Base-by-base conservation (phyloP, 257 asterid species). In the Solanum verrucosum region DNA sequence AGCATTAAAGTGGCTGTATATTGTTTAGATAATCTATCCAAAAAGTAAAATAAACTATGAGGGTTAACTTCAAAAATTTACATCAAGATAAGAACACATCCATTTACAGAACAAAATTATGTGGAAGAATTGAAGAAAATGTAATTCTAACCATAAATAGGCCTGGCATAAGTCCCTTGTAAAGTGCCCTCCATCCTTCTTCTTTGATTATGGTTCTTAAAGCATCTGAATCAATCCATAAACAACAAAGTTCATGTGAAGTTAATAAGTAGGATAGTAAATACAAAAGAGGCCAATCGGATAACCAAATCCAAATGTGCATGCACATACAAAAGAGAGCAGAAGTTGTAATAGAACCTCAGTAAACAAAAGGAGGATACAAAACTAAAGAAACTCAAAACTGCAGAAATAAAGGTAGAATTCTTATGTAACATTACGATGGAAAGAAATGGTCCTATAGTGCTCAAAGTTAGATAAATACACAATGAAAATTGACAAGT, bases 131-230 rank as follows among this genome's bases (percentile, higher is more conserved):
- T 59, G 52, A 82, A 89, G 86, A 90, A 46, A 85, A 86, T 89
- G 89, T 46, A 34, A 83, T 71, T 63, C 92, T 88, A 88, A 96
- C 99, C 94, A 96, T 92, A 90, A 96, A 89, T 86, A 96, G 98
- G 88, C 99, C 92, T 87, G 99, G 99, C 86, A 85, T 90, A 9
- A 97, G 96, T 84, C 99, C 99, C 90, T 90, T 97, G 92, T 97
- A 97, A 82, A 97, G 96, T 85, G 98, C 93, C 87, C 83, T 94
- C 99, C 98, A 97, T 71, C 99, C 99, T 90, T 97, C 99, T 93
- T 97, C 99, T 92, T 89, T 94, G 89, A 96, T 68, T 75, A 97
- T 97, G 94, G 99, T 96, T 90, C 90, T 91, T 90, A 97, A 40
- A 90, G 99, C 99, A 91, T 96, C 99, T 96, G 95, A 89, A 87